Conservation (phyloP, 805 yeast species). For the Myxozyma neglecta region DNA sequence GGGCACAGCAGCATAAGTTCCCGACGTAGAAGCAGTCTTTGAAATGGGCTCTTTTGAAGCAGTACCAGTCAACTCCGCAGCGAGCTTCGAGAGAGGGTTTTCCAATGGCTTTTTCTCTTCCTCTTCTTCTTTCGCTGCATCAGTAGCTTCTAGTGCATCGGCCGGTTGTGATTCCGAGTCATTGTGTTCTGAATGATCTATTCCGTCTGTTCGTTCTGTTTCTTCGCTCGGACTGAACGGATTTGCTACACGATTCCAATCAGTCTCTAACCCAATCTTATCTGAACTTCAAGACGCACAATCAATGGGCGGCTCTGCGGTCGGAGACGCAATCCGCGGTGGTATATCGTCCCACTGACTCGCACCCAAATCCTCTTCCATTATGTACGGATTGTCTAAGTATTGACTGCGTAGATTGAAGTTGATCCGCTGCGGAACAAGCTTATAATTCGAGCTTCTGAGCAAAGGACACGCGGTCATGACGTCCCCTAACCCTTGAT, state of each 20-base stretch:
- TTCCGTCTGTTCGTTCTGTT: neutral
- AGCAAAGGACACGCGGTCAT: neutral
- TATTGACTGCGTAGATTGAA: neutral
- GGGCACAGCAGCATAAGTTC: slow-evolving; percentile 20
- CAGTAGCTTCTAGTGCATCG: slow-evolving; percentile 9
- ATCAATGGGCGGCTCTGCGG: slow-evolving; percentile 10
- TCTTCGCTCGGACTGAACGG: neutral
- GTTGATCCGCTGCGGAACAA: neutral
- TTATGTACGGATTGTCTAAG: neutral
- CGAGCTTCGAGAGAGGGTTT: neutral
- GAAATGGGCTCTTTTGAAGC: neutral
- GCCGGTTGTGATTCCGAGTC: slow-evolving; percentile 6
- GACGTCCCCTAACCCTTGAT: neutral
- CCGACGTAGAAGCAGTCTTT: neutral
- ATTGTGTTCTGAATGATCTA: no score
- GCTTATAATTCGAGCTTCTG: neutral
- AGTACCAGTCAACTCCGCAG: slow-evolving; percentile 9
- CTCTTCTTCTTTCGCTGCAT: neutral
- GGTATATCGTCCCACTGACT: slow-evolving; percentile 33
- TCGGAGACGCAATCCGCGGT: slow-evolving; percentile 1
- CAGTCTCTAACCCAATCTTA: neutral
- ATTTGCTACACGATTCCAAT: neutral
- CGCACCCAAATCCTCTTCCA: slow-evolving; percentile 28
- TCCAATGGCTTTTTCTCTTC: neutral
- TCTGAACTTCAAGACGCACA: neutral